Evolutionary conservation across 352 stramenopile species (phyloP).

Genomic region (Pythium volutum): DNA sequence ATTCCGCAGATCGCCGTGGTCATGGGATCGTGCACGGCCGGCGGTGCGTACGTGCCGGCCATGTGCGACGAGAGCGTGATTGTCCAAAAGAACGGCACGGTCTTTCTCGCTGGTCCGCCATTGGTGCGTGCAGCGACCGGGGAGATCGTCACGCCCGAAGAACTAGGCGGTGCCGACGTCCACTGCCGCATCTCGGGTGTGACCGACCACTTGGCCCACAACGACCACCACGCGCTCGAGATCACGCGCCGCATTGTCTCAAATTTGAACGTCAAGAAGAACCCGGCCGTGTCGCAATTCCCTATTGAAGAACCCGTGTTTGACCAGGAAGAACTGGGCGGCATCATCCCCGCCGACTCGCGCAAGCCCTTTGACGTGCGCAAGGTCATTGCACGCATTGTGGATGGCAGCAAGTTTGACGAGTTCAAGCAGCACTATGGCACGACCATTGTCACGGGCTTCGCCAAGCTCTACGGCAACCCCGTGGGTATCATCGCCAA

Average conservation of each 20-base stretch:
- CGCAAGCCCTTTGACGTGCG: conserved; percentile 96
- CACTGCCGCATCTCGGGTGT: conserved; percentile 92
- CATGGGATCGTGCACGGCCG: conserved; percentile 97
- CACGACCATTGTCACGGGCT: conserved; percentile 96
- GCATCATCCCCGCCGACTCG: conserved; percentile 92
- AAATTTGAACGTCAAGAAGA: conserved; percentile 83
- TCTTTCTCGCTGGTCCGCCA: conserved; percentile 97
- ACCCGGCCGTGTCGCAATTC: conserved; percentile 37
- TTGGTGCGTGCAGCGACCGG: conserved; percentile 98
- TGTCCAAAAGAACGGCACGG: conserved; percentile 95
- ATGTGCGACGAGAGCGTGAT: conserved; percentile 99
- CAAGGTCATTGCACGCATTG: conserved; percentile 94
- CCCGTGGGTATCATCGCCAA: conserved; percentile 97
- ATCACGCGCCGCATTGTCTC: conserved; percentile 91
- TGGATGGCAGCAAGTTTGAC: conserved; percentile 96
- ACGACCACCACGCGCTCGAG: conserved; percentile 93
- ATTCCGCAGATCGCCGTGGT: conserved; percentile 98
- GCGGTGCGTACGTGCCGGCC: conserved; percentile 95
- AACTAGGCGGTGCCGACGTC: conserved; percentile 94
- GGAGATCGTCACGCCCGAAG: conserved; percentile 94
- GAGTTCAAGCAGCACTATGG: conserved; percentile 98
- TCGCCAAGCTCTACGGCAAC: conserved; percentile 94
- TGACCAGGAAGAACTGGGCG: conserved; percentile 89
- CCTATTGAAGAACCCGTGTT: conserved; percentile 93
- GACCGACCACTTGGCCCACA: conserved; percentile 95